phyloP scores from a whole-genome alignment of 1,284 basidiomycete genomes.

The Jaminaea rosea region DNA sequence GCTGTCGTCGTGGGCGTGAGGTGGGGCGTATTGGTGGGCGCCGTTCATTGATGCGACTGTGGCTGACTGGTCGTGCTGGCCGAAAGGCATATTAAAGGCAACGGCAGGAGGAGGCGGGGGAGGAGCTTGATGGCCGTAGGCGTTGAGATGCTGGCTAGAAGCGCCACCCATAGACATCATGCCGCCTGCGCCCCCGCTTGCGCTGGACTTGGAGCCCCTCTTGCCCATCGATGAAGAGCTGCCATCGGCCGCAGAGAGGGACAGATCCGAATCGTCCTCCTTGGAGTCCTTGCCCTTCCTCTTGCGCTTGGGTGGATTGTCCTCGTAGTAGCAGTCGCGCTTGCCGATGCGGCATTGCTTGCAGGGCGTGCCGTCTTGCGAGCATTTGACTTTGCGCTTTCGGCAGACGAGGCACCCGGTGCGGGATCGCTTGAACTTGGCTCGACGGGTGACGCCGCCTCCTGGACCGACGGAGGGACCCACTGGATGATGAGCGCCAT shows the following conservation, averaged over 20 bases:
- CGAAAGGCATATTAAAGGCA: neutral
- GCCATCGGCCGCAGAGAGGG: no score
- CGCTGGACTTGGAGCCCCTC: neutral
- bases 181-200: neutral
- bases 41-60: no score
- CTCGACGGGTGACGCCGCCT: constrained; percentile 13
- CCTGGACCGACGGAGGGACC: neutral
- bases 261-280: no score
- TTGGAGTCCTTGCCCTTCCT: neutral
- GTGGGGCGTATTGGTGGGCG: neutral
- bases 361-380: constrained; percentile 38
- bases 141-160: neutral
- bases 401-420: constrained; percentile 39
- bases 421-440: constrained; percentile 36
- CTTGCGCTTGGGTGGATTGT: constrained; percentile 22
- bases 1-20: neutral
- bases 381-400: constrained; percentile 40
- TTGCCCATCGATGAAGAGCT: neutral
- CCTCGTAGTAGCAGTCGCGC: constrained; percentile 39
- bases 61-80: neutral
- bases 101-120: no score
- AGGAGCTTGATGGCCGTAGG: neutral
- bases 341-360: constrained; percentile 39
- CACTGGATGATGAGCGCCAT: neutral
- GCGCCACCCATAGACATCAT: neutral